Percentiles rank a stretch among this genome's conserved stretches.
These are phyloP conservation scores for Fusarium sp. DNA, from an alignment of 2,329 filamentous ascomycete genomes.

Conservation along the genomic window DNA sequence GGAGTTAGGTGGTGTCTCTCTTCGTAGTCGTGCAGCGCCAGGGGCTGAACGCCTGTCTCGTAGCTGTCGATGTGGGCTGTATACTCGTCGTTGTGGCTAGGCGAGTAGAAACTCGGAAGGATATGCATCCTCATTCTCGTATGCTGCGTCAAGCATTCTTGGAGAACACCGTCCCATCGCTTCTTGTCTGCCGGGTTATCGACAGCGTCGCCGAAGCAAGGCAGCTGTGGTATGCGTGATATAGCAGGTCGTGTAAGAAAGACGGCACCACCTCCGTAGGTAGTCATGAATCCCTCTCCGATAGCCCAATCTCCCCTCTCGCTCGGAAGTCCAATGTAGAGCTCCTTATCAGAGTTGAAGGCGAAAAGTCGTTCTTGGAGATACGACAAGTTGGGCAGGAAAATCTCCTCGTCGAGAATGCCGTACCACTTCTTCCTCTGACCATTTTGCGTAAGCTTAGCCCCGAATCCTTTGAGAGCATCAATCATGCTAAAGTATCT, in stretches of 20 bases:
- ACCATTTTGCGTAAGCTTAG: slow-evolving; percentile 50
- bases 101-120: slow-evolving; percentile 57
- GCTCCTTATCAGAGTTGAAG: slow-evolving; percentile 47
- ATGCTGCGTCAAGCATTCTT: slow-evolving; percentile 53
- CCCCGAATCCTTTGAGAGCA: slow-evolving; percentile 48
- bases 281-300: slow-evolving; percentile 52
- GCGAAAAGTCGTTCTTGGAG: slow-evolving; percentile 53
- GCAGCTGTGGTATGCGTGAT: slow-evolving; percentile 48
- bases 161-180: slow-evolving; percentile 57
- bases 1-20: slow-evolving; percentile 54
- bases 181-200: slow-evolving; percentile 33
- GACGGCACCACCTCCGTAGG: slow-evolving; percentile 59
- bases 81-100: slow-evolving; percentile 48
- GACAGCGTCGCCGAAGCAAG: slow-evolving; percentile 49
- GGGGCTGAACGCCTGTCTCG: slow-evolving; percentile 54
- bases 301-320: slow-evolving; percentile 57
- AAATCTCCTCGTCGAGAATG: slow-evolving; percentile 60
- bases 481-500: slow-evolving; percentile 54
- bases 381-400: slow-evolving; percentile 56
- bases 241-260: slow-evolving; percentile 54
- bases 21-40: slow-evolving; percentile 55
- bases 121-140: slow-evolving; percentile 54
- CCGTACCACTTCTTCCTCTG: slow-evolving; percentile 56
- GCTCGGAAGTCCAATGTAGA: slow-evolving; percentile 59
- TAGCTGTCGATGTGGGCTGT: slow-evolving; percentile 47